Conservation (phyloP, 164 flowering plant species). For the Malania oleifera region DNA sequence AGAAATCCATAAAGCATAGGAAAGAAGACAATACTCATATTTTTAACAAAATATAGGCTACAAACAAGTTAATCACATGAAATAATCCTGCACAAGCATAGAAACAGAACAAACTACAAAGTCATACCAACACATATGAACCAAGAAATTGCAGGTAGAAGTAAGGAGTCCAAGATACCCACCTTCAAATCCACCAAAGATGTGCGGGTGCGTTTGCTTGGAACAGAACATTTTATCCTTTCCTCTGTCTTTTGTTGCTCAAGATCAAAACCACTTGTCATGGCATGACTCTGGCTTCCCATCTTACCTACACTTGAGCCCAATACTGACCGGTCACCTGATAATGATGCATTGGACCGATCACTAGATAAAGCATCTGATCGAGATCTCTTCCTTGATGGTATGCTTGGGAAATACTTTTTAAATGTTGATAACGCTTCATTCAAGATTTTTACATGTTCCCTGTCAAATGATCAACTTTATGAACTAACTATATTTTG, state of each 20-base stretch:
- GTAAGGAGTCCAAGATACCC: conserved; percentile 13
- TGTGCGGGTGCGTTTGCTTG: conserved; percentile 78
- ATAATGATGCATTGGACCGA: conserved; percentile 32
- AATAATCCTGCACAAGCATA: neutral
- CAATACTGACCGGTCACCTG: conserved; percentile 49
- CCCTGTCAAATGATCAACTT: conserved; percentile 38
- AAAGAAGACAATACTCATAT: neutral
- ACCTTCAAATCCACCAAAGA: conserved; percentile 73
- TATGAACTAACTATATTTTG: conserved; percentile 6
- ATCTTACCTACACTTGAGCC: conserved; percentile 51
- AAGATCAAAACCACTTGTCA: conserved; percentile 37
- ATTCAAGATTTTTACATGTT: conserved; percentile 45
- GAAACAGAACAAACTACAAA: no score
- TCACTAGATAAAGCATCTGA: conserved; percentile 48
- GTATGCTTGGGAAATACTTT: conserved; percentile 49
- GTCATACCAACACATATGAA: neutral
- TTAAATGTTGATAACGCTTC: conserved; percentile 50
- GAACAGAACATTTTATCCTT: conserved; percentile 44
- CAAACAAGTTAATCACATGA: neutral
- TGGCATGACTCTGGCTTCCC: conserved; percentile 46
- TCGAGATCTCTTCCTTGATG: conserved; percentile 73
- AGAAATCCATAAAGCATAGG: neutral
- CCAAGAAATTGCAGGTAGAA: neutral
- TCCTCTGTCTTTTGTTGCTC: conserved; percentile 67
- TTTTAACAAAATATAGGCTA: neutral